Conservation (phyloP, 2,329 filamentous ascomycete genomes). For the Trichophyton rubrum region DNA sequence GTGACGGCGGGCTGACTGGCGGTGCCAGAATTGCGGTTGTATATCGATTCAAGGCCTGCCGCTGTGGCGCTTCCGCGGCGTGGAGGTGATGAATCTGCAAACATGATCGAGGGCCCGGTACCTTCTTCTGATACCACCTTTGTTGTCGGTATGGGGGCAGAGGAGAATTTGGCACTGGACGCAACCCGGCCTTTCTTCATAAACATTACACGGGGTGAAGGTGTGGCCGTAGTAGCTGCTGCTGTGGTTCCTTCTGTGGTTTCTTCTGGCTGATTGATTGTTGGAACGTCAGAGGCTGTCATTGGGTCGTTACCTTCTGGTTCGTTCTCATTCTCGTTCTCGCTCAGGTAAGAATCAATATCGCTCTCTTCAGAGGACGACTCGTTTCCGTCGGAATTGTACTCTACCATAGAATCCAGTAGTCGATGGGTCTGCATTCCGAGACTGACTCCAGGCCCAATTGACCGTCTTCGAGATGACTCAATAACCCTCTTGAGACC, state of each 20-base stretch:
- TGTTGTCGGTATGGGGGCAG: conserved; percentile 58
- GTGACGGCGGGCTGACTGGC: conserved; percentile 13
- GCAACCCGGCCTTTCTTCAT: conserved; percentile 17
- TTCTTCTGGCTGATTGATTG: conserved; percentile 6
- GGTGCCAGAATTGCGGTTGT: conserved; percentile 14
- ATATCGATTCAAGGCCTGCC: conserved; percentile 27
- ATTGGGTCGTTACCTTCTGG: conserved; percentile 1
- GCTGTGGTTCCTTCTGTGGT: too few species aligned
- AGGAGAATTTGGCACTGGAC: conserved; percentile 47
- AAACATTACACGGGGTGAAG: conserved; percentile 5
- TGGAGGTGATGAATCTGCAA: conserved; percentile 41
- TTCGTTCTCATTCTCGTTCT: conserved; percentile 12
- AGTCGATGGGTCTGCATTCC: conserved; percentile 67
- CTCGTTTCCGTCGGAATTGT: conserved; percentile 28
- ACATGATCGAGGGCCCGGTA: conserved; percentile 61
- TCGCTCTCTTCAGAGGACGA: conserved; percentile 31
- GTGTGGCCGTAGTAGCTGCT: background rate
- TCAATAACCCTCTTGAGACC: conserved; percentile 51
- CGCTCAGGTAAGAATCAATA: conserved; percentile 30
- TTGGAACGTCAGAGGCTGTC: conserved; percentile 1
- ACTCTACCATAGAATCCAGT: conserved; percentile 47
- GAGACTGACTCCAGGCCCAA: conserved; percentile 50
- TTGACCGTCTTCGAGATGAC: conserved; percentile 41
- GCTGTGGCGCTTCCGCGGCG: conserved; percentile 7
- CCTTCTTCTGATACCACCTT: conserved; percentile 53